Base-by-base conservation (phyloP, 2,329 filamentous ascomycete genomes). In the Sordariomycetes sp. region DNA sequence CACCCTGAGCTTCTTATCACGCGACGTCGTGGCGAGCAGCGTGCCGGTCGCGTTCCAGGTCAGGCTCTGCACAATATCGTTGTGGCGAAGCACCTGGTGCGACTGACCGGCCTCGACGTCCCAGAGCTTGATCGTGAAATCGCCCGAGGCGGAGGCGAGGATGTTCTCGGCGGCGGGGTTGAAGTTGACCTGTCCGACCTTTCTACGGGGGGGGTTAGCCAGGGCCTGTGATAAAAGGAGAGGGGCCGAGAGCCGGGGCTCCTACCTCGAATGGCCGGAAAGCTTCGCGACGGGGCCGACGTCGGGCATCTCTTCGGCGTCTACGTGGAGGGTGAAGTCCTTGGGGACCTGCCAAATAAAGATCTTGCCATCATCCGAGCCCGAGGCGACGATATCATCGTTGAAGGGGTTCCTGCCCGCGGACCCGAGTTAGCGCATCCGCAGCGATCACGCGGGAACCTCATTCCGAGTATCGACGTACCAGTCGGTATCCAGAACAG, bases 401-500 rank as follows among this genome's bases (percentile, higher is more conserved):
- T 99, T 91, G 78, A 97, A 97, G 24, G 94, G 94, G 72, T 91
- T 93, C 90, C 90, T 94, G 51, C 12, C n/a, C 3, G 20, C 32
- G 8, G 24, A 3, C 37, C 37, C 12, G 16, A 16, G 40, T 46
- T 46, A 46, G 40, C 40, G 40, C 18, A 16, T n/a, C 18, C 14
- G 40, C 7, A 14, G n/a, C 18, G 7, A 6, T 7, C 18, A 14
- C 20, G 46, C 46, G 22, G 8, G 8, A 12, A 50, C n/a, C 46
- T 12, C 46, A 8, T n/a, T 20, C 8, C 20, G 18, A 22, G 46
- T 4, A 50, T 20, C 75, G 67, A 70, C 79, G 69, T 75, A 93
- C 93, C 93, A 99, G 78, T 99, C 94, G 64, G 93, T 97, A 74
- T 99, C 94, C 69, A 99, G 82, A 56, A 99, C 94, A 60, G 93